Evolutionary conservation across 768 basidiomycete species (phyloP).

Genomic region (Xerocomellus intermedius): DNA sequence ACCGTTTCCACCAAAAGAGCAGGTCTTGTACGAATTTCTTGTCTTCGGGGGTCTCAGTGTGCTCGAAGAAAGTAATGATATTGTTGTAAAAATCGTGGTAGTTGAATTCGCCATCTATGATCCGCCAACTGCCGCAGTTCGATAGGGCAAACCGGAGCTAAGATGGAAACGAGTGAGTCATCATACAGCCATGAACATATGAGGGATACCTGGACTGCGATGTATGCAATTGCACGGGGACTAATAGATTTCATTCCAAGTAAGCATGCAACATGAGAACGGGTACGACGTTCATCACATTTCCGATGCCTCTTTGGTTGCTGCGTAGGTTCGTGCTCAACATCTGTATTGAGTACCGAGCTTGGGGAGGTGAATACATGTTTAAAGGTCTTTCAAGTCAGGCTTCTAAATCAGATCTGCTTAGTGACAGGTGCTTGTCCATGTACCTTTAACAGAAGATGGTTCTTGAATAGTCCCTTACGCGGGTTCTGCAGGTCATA

Average conservation of each 20-base stretch:
- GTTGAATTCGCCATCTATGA: neutral
- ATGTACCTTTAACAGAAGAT: neutral
- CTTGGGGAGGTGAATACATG: neutral
- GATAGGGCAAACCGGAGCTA: neutral
- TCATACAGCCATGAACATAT: too few relatives aligned
- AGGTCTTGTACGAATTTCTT: neutral
- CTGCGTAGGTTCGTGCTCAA: neutral
- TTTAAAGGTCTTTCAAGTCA: neutral
- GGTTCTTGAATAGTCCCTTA: neutral
- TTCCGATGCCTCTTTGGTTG: neutral
- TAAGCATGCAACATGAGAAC: neutral
- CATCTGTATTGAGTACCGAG: neutral
- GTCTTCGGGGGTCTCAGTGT: neutral
- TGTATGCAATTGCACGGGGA: neutral
- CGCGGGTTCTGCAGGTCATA: neutral
- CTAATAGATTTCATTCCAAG: neutral
- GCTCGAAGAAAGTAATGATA: neutral
- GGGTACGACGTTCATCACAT: neutral
- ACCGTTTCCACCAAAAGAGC: neutral
- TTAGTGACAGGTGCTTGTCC: too few relatives aligned
- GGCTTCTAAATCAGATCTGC: too few relatives aligned
- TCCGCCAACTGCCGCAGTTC: neutral
- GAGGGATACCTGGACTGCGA: neutral
- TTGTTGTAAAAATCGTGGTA: neutral
- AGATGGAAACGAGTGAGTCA: too few relatives aligned